Conservation (phyloP, 257 asterid species). For the Solanum pimpinellifolium region DNA sequence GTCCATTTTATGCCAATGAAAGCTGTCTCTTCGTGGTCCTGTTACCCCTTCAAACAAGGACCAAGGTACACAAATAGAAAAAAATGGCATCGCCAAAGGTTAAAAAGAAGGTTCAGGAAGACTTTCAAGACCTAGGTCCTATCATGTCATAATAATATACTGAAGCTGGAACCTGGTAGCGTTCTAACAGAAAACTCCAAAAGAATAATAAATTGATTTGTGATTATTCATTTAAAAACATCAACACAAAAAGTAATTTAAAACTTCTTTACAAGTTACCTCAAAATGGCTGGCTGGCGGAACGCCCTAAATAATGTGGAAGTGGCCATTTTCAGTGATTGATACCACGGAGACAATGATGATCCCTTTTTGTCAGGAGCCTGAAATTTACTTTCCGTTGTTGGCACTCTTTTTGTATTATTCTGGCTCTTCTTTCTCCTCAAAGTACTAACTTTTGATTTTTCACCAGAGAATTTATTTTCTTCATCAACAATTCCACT, state of each 20-base stretch:
- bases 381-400: constrained; percentile 8
- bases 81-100: background rate
- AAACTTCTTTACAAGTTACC: constrained; percentile 34
- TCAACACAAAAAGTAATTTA: background rate
- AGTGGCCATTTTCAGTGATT: constrained; percentile 54
- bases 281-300: constrained; percentile 70
- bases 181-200: background rate
- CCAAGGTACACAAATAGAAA: background rate
- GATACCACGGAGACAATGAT: constrained; percentile 32
- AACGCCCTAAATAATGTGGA: constrained; percentile 60
- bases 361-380: constrained; percentile 27
- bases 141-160: background rate
- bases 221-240: background rate
- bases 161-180: background rate
- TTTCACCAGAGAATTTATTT: constrained; percentile 15
- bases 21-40: background rate
- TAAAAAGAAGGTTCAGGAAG: background rate
- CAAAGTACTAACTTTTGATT: constrained; percentile 21
- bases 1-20: background rate
- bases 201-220: background rate
- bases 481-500: constrained; percentile 20
- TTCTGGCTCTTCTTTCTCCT: constrained; percentile 63
- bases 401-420: constrained; percentile 20
- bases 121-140: background rate
- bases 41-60: background rate